Evolutionary conservation across 768 basidiomycete genomes (phyloP).

Genomic region (Pisolithus tinctorius): DNA sequence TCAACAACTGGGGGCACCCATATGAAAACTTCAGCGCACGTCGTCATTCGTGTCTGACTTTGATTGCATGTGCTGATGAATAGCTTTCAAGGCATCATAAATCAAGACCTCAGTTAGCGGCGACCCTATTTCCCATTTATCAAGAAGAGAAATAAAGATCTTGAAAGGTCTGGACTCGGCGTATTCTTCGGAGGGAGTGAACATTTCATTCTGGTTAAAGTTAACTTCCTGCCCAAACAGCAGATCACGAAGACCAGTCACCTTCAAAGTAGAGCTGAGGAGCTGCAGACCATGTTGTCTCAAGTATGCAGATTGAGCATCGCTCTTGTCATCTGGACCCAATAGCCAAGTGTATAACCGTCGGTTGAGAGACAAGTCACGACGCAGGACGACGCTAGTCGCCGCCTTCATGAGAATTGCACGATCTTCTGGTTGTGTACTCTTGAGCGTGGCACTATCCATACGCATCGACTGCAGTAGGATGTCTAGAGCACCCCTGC

Average conservation of each 20-base stretch:
- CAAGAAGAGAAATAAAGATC: conserved; percentile 88
- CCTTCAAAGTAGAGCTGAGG: conserved; percentile 63
- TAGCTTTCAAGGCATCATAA: conserved; percentile 71
- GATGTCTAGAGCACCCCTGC: conserved; percentile 80
- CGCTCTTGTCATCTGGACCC: conserved; percentile 71
- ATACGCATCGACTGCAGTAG: conserved; percentile 69
- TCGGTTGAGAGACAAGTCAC: conserved; percentile 89
- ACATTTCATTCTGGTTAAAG: conserved; percentile 63
- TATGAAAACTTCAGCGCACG: conserved; percentile 32
- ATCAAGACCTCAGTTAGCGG: conserved; percentile 72
- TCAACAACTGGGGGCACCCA: background rate
- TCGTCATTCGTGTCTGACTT: conserved; percentile 53
- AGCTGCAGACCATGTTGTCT: conserved; percentile 65
- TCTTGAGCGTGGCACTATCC: conserved; percentile 64
- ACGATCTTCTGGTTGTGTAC: conserved; percentile 66
- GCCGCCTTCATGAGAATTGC: conserved; percentile 83
- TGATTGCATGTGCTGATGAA: conserved; percentile 50
- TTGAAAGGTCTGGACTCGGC: conserved; percentile 86
- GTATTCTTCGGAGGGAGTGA: conserved; percentile 62
- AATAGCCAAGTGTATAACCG: conserved; percentile 91
- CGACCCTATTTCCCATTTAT: conserved; percentile 95
- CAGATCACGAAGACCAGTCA: conserved; percentile 19
- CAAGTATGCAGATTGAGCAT: conserved; percentile 70
- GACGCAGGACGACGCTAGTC: conserved; percentile 80
- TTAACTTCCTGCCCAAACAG: conserved; percentile 8